These are phyloP conservation scores for Hypoxylon sp. DNA, from an alignment of 2,329 filamentous ascomycete species.

Conservation along the genomic window DNA sequence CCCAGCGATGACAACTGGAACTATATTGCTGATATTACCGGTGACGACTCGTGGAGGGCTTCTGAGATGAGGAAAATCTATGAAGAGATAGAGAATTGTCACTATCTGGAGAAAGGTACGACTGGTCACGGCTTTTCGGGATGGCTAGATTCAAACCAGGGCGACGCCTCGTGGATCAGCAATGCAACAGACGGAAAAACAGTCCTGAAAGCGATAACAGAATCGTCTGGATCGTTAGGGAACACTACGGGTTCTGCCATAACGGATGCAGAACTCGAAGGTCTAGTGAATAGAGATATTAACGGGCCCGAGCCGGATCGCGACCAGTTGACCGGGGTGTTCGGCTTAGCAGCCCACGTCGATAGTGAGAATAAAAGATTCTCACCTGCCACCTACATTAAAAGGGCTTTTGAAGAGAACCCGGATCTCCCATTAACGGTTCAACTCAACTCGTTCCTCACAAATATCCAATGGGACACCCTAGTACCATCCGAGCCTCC, in stretches of 20 bases:
- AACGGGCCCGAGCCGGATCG: slow-evolving; percentile 33
- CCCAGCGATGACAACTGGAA: slow-evolving; percentile 56
- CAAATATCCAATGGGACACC: slow-evolving; percentile 36
- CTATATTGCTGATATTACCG: slow-evolving; percentile 50
- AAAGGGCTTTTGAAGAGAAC: slow-evolving; percentile 27
- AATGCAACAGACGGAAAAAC: slow-evolving; percentile 30
- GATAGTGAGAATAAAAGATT: slow-evolving; percentile 27
- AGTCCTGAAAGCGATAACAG: slow-evolving; percentile 30
- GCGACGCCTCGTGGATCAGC: slow-evolving; percentile 28
- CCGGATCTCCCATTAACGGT: slow-evolving; percentile 35
- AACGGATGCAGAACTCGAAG: slow-evolving; percentile 30
- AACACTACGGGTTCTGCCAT: slow-evolving; percentile 27
- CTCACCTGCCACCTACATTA: slow-evolving; percentile 39
- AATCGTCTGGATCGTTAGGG: slow-evolving; percentile 16
- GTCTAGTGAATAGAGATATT: slow-evolving; percentile 36
- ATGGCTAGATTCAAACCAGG: slow-evolving; percentile 40
- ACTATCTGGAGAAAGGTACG: slow-evolving; percentile 50
- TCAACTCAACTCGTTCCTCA: slow-evolving; percentile 33
- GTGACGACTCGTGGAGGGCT: slow-evolving; percentile 41
- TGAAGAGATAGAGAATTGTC: slow-evolving; percentile 40
- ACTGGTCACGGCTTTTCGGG: slow-evolving; percentile 44
- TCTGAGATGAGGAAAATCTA: slow-evolving; percentile 41
- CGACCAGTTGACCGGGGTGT: slow-evolving; percentile 36
- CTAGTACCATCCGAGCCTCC: slow-evolving; percentile 30
- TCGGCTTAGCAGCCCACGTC: slow-evolving; percentile 37